phyloP scores from a whole-genome alignment of 192 early-diverging fungal genomes.

The Backusella liffmaniae region DNA sequence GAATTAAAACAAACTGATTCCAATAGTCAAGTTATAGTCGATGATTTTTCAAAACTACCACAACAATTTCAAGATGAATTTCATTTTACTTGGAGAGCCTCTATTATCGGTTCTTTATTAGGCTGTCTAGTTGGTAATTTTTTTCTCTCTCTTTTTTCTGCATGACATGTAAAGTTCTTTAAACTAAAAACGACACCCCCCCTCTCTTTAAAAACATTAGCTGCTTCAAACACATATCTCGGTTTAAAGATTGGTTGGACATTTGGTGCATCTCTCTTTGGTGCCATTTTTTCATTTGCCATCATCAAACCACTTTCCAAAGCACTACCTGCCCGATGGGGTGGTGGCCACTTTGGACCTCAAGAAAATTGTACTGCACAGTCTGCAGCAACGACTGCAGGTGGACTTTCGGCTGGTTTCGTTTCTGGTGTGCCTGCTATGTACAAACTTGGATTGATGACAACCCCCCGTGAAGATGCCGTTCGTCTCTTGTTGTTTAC shows the following conservation, averaged over 20 bases:
- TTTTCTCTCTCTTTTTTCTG: not conserved
- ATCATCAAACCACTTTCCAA: constrained; percentile 56
- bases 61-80: constrained; percentile 23
- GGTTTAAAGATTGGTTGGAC: constrained; percentile 64
- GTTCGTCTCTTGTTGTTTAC: constrained; percentile 55
- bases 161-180: not conserved
- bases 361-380: constrained; percentile 67
- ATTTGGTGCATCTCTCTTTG: constrained; percentile 53
- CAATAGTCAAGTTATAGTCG: not conserved
- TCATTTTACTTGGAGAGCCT: constrained; percentile 46
- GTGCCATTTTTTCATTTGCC: constrained; percentile 57
- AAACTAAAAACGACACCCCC: not conserved
- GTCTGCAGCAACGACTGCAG: constrained; percentile 67
- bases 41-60: not conserved
- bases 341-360: constrained; percentile 62
- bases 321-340: constrained; percentile 26
- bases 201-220: constrained; percentile 18
- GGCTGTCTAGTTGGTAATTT: constrained; percentile 53
- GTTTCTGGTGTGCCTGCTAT: constrained; percentile 67
- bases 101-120: constrained; percentile 57
- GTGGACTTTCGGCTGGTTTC: constrained; percentile 61
- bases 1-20: not conserved
- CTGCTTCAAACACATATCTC: constrained; percentile 68
- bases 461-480: constrained; percentile 47
- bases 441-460: constrained; percentile 62